These are phyloP conservation scores for Colletotrichum spaethianum DNA, from an alignment of 2,329 filamentous ascomycete species.

Conservation along the genomic window DNA sequence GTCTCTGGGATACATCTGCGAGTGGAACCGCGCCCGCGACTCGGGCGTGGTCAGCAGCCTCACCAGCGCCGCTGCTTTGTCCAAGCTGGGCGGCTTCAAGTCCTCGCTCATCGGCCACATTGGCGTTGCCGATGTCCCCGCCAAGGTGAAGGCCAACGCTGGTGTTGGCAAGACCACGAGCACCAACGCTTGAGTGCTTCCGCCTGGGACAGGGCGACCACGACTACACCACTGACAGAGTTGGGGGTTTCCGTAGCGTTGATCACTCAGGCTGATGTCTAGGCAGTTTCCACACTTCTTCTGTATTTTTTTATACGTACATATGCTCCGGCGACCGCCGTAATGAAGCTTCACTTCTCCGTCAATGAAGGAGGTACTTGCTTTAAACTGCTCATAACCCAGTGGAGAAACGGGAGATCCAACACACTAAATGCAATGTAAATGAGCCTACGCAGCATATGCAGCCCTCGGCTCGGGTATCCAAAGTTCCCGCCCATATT, in stretches of 20 bases:
- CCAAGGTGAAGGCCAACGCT: conserved; percentile 44
- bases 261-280: neutral
- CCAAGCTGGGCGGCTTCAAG: conserved; percentile 43
- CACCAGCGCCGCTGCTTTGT: conserved; percentile 36
- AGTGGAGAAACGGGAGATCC: neutral
- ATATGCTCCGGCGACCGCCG: neutral
- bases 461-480: conserved; percentile 17
- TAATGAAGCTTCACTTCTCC: too few relatives aligned
- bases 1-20: conserved; percentile 44
- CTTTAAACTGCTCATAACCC: neutral
- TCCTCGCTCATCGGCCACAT: conserved; percentile 43
- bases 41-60: conserved; percentile 39
- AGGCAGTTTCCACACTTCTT: neutral
- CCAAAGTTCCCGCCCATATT: neutral
- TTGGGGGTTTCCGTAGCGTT: neutral
- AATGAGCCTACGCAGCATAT: neutral
- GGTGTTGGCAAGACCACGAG: conserved; percentile 44
- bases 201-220: neutral
- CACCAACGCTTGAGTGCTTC: conserved; percentile 15
- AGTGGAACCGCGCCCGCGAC: conserved; percentile 44
- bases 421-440: neutral
- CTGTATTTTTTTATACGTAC: conserved; percentile 15
- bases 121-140: conserved; percentile 42
- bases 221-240: too few relatives aligned
- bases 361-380: neutral